Evolutionary conservation across 768 basidiomycete genomes (phyloP), one percentile per base, ranked within the genome.

Genomic region (Termitomyces sp.): DNA sequence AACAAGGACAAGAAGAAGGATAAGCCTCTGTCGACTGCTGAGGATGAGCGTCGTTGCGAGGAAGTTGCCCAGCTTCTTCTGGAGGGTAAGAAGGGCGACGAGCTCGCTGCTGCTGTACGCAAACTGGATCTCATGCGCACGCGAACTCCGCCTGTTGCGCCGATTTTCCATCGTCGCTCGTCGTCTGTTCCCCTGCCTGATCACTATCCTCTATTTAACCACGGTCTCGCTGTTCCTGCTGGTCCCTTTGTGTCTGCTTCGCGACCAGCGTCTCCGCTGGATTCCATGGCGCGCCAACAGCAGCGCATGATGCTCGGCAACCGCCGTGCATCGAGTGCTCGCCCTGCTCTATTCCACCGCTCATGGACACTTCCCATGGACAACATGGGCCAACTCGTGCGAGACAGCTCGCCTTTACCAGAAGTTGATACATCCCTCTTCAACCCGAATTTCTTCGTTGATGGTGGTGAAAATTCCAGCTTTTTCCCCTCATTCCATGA

Each of bases 21-120:
- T 7, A 76, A 76, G 58, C 41, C 56, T 1, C 45, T 56, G 3
- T 70, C 64, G 61, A 76, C 73, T 31, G 67, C 75, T 3, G 85
- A 82, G 62, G 85, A 83, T 52, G 80, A 82, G 69, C 82, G 80
- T 54, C 75, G 88, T 7, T 88, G 88, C 66, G 85, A 86, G 53
- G 79, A 82, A 46, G 83, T 88, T 13, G 84, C 86, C 0, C 77
- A 79, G 55, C 68, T 88, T 7, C 71, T 88, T 0, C 74, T 89
- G 2, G 80, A 83, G 41, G 87, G 87, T 3, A 87, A 83, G 69
- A 87, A 86, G 65, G 86, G 86, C 36, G 82, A 84, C 27, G 79
- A 85, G 59, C 80, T 88, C 31, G 84, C 83, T 0, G 77, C 73
- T 44, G 85, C 84, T 1, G 77, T 87, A 15, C 75, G 80, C n/a